phyloP scores from a whole-genome alignment of 2,329 filamentous ascomycete species.

The Diaporthe nobilis region DNA sequence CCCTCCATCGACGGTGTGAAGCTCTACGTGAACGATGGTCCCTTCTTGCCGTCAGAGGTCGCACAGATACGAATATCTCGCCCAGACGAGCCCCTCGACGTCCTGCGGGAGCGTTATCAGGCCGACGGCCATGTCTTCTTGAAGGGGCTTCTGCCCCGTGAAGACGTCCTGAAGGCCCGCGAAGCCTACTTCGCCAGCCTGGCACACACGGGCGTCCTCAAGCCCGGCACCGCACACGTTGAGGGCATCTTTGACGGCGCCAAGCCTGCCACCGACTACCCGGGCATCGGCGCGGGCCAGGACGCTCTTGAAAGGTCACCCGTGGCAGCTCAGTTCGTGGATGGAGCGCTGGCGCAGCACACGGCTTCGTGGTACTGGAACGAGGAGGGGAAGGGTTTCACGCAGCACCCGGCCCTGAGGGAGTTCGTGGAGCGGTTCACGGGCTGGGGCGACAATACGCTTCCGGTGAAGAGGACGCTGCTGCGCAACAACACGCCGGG shows the following conservation, averaged over 20 bases:
- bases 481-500: constrained; percentile 70
- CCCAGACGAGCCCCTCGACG: constrained; percentile 37
- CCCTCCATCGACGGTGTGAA: not conserved
- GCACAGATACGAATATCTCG: constrained; percentile 32
- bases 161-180: constrained; percentile 66
- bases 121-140: constrained; percentile 68
- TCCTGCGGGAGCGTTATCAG: constrained; percentile 36
- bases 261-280: constrained; percentile 59
- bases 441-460: constrained; percentile 65
- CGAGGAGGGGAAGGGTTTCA: constrained; percentile 60
- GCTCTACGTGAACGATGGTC: constrained; percentile 41
- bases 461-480: constrained; percentile 62
- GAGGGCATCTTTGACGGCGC: constrained; percentile 66
- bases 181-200: constrained; percentile 68
- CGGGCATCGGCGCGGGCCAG: constrained; percentile 69
- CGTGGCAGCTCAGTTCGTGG: constrained; percentile 45
- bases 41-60: constrained; percentile 35
- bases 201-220: constrained; percentile 68
- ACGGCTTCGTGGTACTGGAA: constrained; percentile 64
- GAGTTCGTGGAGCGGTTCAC: constrained; percentile 66
- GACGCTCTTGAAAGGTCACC: constrained; percentile 46
- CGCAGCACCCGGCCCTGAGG: constrained; percentile 59
- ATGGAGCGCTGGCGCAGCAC: constrained; percentile 67
- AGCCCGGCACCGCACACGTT: constrained; percentile 64
- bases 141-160: constrained; percentile 66